phyloP scores from a whole-genome alignment of 2,329 filamentous ascomycete species.

The Phialemoniopsis sp. region DNA sequence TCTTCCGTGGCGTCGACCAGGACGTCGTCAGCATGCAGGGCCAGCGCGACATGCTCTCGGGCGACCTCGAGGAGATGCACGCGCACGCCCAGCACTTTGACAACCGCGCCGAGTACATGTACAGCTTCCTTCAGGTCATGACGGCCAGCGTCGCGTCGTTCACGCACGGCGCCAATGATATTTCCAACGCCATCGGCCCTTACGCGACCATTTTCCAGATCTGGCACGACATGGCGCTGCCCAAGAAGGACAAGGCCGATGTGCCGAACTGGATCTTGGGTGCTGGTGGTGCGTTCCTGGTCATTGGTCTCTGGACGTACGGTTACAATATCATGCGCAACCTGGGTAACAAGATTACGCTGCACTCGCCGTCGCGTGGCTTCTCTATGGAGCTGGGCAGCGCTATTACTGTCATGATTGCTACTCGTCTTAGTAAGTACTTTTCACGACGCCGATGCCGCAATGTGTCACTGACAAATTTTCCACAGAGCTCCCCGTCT shows the following conservation, averaged over 20 bases:
- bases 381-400: conserved; percentile 56
- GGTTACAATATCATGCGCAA: conserved; percentile 61
- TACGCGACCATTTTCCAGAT: conserved; percentile 60
- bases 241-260: conserved; percentile 31
- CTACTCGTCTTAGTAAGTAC: conserved; percentile 49
- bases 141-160: conserved; percentile 61
- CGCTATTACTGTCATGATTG: conserved; percentile 59
- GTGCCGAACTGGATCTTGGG: conserved; percentile 57
- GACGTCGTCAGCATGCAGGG: conserved; percentile 32
- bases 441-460: too few species aligned
- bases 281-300: conserved; percentile 22
- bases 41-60: conserved; percentile 37
- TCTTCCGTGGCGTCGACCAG: conserved; percentile 43
- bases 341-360: conserved; percentile 53
- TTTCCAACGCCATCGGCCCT: conserved; percentile 59
- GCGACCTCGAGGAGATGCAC: conserved; percentile 50
- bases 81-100: conserved; percentile 55
- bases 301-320: conserved; percentile 56
- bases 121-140: conserved; percentile 56
- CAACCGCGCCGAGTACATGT: conserved; percentile 58
- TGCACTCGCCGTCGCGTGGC: conserved; percentile 51
- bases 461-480: not conserved
- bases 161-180: conserved; percentile 64
- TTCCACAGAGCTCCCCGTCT: conserved; percentile 50
- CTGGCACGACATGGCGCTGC: conserved; percentile 45